These are phyloP conservation scores for Erigeron canadensis DNA, from an alignment of 129 eudicot species.

Conservation along the genomic window DNA sequence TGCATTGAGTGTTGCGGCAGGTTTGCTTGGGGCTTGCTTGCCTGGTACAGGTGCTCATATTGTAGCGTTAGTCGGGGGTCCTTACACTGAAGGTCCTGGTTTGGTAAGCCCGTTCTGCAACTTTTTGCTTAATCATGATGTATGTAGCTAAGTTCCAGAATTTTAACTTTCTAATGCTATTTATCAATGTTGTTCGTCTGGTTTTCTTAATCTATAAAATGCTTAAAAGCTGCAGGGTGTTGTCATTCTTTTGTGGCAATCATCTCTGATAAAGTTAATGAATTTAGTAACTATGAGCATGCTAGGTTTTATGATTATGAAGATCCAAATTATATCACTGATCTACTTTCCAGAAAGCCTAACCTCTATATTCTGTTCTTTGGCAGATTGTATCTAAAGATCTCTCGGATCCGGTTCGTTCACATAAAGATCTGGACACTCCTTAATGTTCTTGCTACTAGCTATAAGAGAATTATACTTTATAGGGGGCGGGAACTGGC, in stretches of 20 bases:
- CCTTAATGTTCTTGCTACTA: too few relatives aligned
- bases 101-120: constrained; percentile 42
- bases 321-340: background rate
- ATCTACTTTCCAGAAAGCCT: constrained; percentile 12
- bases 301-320: background rate
- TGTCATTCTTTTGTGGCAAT: background rate
- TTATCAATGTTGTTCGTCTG: background rate
- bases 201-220: background rate
- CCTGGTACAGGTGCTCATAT: constrained; percentile 71
- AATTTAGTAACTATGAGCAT: background rate
- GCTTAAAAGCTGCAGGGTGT: background rate
- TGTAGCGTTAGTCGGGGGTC: constrained; percentile 78
- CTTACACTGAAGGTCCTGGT: constrained; percentile 87
- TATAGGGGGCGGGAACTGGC: too few relatives aligned
- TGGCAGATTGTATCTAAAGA: constrained; percentile 77
- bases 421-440: constrained; percentile 87
- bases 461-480: too few relatives aligned
- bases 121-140: background rate
- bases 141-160: background rate
- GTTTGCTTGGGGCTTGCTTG: constrained; percentile 65
- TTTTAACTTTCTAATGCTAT: background rate
- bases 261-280: constrained; percentile 5
- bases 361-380: constrained; percentile 5
- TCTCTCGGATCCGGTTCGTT: constrained; percentile 80
- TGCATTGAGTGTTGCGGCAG: constrained; percentile 76